A percentile compares a stretch with the other conserved stretches of the same genome.
Evolutionary conservation across 352 stramenopile genomes (phyloP).

Genomic region (Globisporangium solare): DNA sequence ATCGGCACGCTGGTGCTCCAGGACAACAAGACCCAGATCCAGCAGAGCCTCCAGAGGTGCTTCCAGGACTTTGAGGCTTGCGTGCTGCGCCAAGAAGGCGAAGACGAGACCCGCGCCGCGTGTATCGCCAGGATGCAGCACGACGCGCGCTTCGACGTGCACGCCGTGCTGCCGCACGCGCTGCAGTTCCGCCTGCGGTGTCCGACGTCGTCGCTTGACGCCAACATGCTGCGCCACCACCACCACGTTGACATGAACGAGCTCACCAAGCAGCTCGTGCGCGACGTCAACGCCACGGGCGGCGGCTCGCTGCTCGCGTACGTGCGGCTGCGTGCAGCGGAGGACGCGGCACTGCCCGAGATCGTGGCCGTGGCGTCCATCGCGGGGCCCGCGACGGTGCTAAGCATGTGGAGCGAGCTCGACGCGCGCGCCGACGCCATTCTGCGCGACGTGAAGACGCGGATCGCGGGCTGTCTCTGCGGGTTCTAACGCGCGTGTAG

Average conservation of each 20-base stretch:
- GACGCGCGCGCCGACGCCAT: constrained; percentile 37
- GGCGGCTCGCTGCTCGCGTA: constrained; percentile 40
- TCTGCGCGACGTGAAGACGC: constrained; percentile 45
- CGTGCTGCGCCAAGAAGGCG: neutral
- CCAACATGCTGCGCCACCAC: constrained; percentile 63
- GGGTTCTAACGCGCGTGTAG: too few species aligned
- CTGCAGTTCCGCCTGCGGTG: constrained; percentile 49
- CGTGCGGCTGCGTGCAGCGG: constrained; percentile 10
- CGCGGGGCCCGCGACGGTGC: constrained; percentile 28
- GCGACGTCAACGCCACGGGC: constrained; percentile 55
- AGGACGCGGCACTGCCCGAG: constrained; percentile 9
- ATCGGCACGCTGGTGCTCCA: constrained; percentile 29
- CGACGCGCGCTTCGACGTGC: constrained; percentile 48
- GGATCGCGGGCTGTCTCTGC: constrained; percentile 56
- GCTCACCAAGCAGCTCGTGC: constrained; percentile 45
- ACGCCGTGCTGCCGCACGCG: constrained; percentile 17
- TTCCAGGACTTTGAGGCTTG: constrained; percentile 2
- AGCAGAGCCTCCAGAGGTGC: constrained; percentile 20
- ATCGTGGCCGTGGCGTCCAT: constrained; percentile 44
- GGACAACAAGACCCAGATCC: constrained; percentile 30
- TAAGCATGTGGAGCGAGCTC: constrained; percentile 55
- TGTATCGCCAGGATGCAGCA: constrained; percentile 28
- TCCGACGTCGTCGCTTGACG: constrained; percentile 42
- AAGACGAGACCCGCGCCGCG: neutral
- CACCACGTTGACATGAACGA: constrained; percentile 76